Conservation (phyloP, 2,329 filamentous ascomycete species). For the Pseudonectria buxi region DNA sequence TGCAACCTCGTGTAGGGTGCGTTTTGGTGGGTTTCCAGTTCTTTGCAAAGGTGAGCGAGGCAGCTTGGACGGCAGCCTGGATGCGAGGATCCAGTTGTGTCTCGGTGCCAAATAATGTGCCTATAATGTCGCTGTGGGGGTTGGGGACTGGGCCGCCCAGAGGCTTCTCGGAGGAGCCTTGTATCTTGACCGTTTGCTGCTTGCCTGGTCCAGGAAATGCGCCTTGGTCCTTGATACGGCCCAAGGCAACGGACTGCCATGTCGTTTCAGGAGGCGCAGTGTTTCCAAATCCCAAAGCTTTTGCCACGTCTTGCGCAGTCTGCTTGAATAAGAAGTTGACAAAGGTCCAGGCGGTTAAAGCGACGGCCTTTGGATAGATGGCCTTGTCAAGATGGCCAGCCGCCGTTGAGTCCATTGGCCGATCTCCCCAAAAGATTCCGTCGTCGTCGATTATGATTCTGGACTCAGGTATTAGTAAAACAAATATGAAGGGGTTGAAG, state of each 20-base stretch:
- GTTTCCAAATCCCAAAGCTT: slow-evolving; percentile 37
- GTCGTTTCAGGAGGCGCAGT: slow-evolving; percentile 20
- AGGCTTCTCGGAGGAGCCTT: slow-evolving; percentile 20
- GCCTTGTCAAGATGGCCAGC: slow-evolving; percentile 41
- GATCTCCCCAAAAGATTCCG: slow-evolving; percentile 39
- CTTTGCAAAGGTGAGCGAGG: slow-evolving; percentile 31
- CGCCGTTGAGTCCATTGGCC: slow-evolving; percentile 40
- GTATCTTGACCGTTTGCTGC: slow-evolving; percentile 16
- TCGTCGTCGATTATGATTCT: slow-evolving; percentile 47
- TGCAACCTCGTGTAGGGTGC: slow-evolving; percentile 43
- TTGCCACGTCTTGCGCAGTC: slow-evolving; percentile 36
- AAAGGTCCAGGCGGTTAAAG: slow-evolving; percentile 46
- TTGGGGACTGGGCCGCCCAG: slow-evolving; percentile 17
- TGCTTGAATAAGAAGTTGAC: slow-evolving; percentile 40
- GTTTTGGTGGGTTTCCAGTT: slow-evolving; percentile 40
- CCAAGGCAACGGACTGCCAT: slow-evolving; percentile 27
- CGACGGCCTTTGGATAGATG: slow-evolving; percentile 47
- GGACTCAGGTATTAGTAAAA: slow-evolving; percentile 14
- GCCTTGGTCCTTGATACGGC: slow-evolving; percentile 19
- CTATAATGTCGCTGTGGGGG: slow-evolving; percentile 18
- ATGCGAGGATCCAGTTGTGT: slow-evolving; percentile 30
- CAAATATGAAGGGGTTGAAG: too few species aligned
- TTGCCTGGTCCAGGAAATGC: slow-evolving; percentile 16
- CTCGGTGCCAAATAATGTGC: slow-evolving; percentile 20
- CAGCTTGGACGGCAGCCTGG: slow-evolving; percentile 26